Conservation (phyloP, 768 basidiomycete genomes). For the Infundibulicybe gibba region DNA sequence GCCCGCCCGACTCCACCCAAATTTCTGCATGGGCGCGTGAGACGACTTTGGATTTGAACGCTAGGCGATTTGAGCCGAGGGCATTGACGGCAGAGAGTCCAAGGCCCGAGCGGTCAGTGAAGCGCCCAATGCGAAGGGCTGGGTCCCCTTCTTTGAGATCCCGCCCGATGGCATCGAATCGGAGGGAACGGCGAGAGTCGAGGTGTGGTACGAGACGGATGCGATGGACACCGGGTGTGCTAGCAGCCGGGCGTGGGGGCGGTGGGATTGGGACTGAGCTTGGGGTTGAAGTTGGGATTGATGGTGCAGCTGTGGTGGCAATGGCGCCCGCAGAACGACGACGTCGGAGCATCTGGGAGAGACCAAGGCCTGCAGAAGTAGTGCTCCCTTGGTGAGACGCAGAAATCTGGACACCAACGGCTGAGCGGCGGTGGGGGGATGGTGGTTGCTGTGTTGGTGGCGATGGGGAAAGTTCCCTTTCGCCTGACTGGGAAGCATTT, state of each 20-base stretch:
- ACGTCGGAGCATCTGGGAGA: conserved; percentile 1
- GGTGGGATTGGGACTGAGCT: not conserved
- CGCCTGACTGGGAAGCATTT: conserved; percentile 55
- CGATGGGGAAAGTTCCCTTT: conserved; percentile 1
- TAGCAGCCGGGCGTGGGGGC: conserved; percentile 1
- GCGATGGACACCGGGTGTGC: conserved; percentile 41
- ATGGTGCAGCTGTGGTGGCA: conserved; percentile 4
- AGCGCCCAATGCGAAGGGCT: conserved; percentile 85
- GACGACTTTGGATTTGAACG: conserved; percentile 95
- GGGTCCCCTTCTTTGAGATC: conserved; percentile 72
- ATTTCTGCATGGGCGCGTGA: conserved; percentile 93
- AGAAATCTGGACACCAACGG: not conserved
- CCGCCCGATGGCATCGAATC: conserved; percentile 89
- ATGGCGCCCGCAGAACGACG: conserved; percentile 3
- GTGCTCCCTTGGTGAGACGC: not conserved
- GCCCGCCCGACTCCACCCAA: conserved; percentile 66
- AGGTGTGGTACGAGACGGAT: conserved; percentile 95
- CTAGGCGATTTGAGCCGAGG: conserved; percentile 77
- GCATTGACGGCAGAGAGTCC: conserved; percentile 66
- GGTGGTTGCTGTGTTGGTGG: conserved; percentile 7
- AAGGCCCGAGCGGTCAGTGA: conserved; percentile 81
- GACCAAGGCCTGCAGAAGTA: conserved; percentile 4
- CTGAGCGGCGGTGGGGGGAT: not conserved
- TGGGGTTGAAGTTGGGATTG: conserved; percentile 5
- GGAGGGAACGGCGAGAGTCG: conserved; percentile 82